Evolutionary conservation across 768 basidiomycete species (phyloP), one percentile per base, ranked within the genome.

Genomic region (Termitomyces sp.): DNA sequence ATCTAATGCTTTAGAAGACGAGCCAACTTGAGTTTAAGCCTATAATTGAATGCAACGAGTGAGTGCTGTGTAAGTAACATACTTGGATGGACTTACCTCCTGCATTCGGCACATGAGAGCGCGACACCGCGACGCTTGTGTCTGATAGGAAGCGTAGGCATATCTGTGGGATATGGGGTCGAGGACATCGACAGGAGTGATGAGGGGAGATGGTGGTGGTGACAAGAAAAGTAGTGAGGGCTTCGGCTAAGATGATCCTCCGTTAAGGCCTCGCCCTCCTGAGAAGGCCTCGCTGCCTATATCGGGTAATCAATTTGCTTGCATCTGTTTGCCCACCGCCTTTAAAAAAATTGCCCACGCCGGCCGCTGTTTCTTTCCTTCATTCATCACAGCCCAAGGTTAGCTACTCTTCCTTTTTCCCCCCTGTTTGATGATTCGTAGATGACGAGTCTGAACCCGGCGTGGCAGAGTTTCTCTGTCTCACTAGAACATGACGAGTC

Each of bases 401-500:
- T 55, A 61, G 65, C 57, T 41, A 47, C 49, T 37, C 43, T 51
- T 45, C 48, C 56, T 56, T 51, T 44, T 55, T 40, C 21, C 37
- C 53, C n/a, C 43, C 44, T 32, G 32, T 57, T 63, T 65, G 77
- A 78, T 78, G 77, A 77, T 57, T 56, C 65, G 66, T 74, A 79
- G 78, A 80, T 81, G 79, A 79, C 90, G 90, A 93, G 91, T 93
- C 91, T 76, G 91, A 93, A 71, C 67, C 65, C 68, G 68, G 62
- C 58, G 66, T 57, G 66, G 62, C 74, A 76, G 79, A 84, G 84
- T 80, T 84, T 82, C 84, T 82, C 79, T 77, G 68, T 71, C 64
- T 62, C 60, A 62, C 61, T 62, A 56, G 68, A 72, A 75, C 58
- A 65, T 87, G 90, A 90, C 81, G 89, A 91, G 63, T 74, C 75